Percentiles rank a stretch among this genome's conserved stretches.
Conservation (phyloP, 2,329 filamentous ascomycete genomes). For the Verticillium zaregamsianum region DNA sequence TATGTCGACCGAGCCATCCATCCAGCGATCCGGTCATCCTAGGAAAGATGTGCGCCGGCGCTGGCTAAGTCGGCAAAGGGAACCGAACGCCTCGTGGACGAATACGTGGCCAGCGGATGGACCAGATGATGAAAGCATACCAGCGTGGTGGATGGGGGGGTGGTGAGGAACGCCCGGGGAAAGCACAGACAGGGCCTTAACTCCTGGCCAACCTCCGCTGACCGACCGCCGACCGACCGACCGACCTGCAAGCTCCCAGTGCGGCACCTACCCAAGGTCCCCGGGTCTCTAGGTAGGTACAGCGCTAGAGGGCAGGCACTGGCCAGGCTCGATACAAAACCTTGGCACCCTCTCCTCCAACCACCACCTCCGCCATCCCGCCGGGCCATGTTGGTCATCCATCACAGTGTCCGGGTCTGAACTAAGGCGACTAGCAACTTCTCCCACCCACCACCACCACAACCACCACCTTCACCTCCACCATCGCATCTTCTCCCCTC, state of each 20-base stretch:
- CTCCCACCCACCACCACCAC: background rate
- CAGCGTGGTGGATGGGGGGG: background rate
- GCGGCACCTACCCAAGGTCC: background rate
- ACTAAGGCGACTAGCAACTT: slow-evolving; percentile 1
- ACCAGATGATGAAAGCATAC: background rate
- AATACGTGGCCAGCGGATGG: background rate
- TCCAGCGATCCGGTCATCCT: background rate
- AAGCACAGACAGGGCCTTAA: background rate
- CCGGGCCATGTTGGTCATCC: background rate
- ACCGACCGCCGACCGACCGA: background rate
- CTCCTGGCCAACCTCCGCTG: background rate
- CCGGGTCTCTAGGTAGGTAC: background rate
- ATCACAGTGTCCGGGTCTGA: background rate
- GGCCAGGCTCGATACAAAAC: background rate
- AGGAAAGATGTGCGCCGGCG: background rate
- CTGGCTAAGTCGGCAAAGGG: background rate
- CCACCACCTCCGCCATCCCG: background rate
- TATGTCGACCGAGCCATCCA: background rate
- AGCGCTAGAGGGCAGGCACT: background rate
- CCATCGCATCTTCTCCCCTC: background rate
- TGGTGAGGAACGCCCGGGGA: background rate
- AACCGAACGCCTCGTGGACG: background rate
- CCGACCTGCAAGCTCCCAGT: background rate
- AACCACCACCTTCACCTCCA: slow-evolving; percentile 1
- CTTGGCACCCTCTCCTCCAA: background rate